phyloP scores from a whole-genome alignment of 1,139 yeast genomes.

The Hyphopichia khmerensis region DNA sequence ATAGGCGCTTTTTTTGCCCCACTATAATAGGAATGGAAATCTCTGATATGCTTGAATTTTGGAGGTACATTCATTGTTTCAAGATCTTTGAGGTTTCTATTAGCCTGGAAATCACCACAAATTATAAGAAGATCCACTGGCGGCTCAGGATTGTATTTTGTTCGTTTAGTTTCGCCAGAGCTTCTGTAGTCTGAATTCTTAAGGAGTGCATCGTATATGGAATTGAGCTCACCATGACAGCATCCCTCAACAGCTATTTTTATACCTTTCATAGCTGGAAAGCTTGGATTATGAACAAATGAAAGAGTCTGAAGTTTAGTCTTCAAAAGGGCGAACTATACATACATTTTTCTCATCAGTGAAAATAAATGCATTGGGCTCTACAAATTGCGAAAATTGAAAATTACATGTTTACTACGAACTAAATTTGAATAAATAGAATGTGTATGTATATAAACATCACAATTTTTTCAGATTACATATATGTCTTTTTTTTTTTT shows the following conservation, averaged over 20 bases:
- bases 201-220: constrained; percentile 48
- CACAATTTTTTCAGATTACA: too few relatives aligned
- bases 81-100: constrained; percentile 64
- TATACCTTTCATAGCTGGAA: constrained; percentile 4
- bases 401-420: too few relatives aligned
- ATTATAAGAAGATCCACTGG: constrained; percentile 67
- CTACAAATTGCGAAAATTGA: too few relatives aligned
- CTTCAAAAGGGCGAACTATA: too few relatives aligned
- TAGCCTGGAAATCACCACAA: constrained; percentile 85
- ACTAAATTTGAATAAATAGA: too few relatives aligned
- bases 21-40: constrained; percentile 70
- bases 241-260: constrained; percentile 87
- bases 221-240: constrained; percentile 79
- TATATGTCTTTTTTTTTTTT: too few relatives aligned
- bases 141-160: constrained; percentile 10
- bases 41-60: constrained; percentile 64
- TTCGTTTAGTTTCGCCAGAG: neutral
- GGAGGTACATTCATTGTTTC: constrained; percentile 62
- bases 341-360: too few relatives aligned
- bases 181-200: neutral
- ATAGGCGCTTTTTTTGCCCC: constrained; percentile 68
- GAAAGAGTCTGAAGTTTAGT: too few relatives aligned
- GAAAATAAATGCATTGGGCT: too few relatives aligned
- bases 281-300: too few relatives aligned
- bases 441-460: too few relatives aligned